Conservation (phyloP, 2,329 filamentous ascomycete genomes). For the Bipolaris gigantea region DNA sequence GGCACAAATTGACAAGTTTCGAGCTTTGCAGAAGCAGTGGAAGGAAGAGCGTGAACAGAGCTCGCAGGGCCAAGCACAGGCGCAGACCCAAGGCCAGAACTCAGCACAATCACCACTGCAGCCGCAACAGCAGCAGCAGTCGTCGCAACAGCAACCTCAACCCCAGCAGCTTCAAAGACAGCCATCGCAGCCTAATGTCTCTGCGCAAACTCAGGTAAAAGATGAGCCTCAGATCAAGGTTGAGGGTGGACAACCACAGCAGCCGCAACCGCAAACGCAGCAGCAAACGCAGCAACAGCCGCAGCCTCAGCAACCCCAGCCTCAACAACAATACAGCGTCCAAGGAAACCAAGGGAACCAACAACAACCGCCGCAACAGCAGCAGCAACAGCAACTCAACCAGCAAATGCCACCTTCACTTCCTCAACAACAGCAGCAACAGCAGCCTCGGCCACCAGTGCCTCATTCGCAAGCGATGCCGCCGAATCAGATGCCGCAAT, state of each 20-base stretch:
- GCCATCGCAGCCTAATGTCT: slow-evolving; percentile 32
- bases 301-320: slow-evolving; percentile 7
- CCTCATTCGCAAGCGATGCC: slow-evolving; percentile 36
- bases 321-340: slow-evolving; percentile 27
- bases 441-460: slow-evolving; percentile 31
- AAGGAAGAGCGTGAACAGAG: slow-evolving; percentile 40
- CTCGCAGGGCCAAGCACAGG: slow-evolving; percentile 37
- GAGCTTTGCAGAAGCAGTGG: slow-evolving; percentile 38
- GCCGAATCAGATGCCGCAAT: slow-evolving; percentile 31
- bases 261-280: slow-evolving; percentile 26
- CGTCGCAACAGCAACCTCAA: slow-evolving; percentile 25
- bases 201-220: slow-evolving; percentile 31
- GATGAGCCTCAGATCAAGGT: slow-evolving; percentile 43
- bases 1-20: slow-evolving; percentile 41
- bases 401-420: slow-evolving; percentile 26
- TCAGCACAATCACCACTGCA: slow-evolving; percentile 27
- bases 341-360: slow-evolving; percentile 26
- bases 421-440: slow-evolving; percentile 25
- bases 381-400: slow-evolving; percentile 21
- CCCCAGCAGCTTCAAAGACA: slow-evolving; percentile 36
- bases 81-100: slow-evolving; percentile 23
- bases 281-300: slow-evolving; percentile 20
- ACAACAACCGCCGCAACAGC: slow-evolving; percentile 21
- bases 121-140: slow-evolving; percentile 23
- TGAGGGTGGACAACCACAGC: slow-evolving; percentile 35